Evolutionary conservation across 148 eudicot species (phyloP).

Genomic region (Arbutus unedo): DNA sequence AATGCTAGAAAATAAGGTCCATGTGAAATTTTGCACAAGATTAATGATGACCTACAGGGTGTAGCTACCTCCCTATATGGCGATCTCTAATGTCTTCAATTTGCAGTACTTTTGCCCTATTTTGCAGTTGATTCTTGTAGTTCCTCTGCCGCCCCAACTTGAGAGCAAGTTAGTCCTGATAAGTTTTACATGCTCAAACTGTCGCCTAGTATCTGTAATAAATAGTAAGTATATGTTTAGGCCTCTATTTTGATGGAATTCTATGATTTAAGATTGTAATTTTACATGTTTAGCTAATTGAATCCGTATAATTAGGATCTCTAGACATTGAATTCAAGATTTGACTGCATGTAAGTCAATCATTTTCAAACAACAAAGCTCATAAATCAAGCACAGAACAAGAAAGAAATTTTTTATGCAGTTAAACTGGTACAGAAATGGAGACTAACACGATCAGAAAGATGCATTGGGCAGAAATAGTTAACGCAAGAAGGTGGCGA

Average conservation of each 20-base stretch:
- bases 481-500: constrained; percentile 86
- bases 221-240: background rate
- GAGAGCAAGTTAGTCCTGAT: background rate
- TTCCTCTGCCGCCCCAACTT: background rate
- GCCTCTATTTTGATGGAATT: background rate
- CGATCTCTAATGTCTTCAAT: background rate
- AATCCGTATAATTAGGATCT: background rate
- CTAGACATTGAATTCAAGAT: background rate
- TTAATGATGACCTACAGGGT: background rate
- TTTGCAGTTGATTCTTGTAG: background rate
- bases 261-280: background rate
- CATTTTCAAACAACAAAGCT: constrained; percentile 4
- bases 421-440: background rate
- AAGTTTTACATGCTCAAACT: background rate
- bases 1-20: background rate
- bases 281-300: background rate
- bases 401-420: background rate
- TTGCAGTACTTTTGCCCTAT: background rate
- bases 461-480: constrained; percentile 94
- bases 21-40: background rate
- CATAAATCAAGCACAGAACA: background rate
- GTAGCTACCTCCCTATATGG: background rate
- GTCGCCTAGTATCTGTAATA: background rate
- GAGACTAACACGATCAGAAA: constrained; percentile 76
- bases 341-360: background rate